phyloP scores from a whole-genome alignment of 2,329 filamentous ascomycete species.

The Penicillium psychrosexuale region DNA sequence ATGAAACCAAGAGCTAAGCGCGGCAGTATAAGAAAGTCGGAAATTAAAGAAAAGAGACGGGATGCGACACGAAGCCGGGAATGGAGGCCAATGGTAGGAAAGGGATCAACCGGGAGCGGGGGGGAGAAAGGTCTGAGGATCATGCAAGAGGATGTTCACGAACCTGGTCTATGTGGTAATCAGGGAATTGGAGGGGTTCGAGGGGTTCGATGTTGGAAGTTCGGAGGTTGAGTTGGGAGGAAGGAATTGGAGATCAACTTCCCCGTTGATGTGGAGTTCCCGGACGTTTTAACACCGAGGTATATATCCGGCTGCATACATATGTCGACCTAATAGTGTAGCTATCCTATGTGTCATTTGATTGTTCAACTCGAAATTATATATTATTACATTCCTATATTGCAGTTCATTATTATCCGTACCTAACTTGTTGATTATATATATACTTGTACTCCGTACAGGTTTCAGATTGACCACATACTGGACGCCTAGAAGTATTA shows the following conservation, averaged over 20 bases:
- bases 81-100: constrained; percentile 5
- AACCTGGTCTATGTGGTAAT: constrained; percentile 10
- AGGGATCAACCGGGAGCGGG: constrained; percentile 17
- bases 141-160: constrained; percentile 13
- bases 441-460: too few species aligned
- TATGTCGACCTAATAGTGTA: background rate
- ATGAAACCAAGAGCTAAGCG: constrained; percentile 21
- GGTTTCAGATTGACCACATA: background rate
- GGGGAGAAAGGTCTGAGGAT: constrained; percentile 9
- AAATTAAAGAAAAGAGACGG: constrained; percentile 4
- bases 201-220: background rate
- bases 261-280: background rate
- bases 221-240: background rate
- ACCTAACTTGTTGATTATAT: too few species aligned
- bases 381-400: background rate
- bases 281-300: background rate
- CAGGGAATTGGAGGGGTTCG: background rate
- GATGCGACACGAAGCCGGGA: constrained; percentile 15
- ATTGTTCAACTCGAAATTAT: background rate
- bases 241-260: constrained; percentile 1
- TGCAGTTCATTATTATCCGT: background rate
- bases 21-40: constrained; percentile 15
- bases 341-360: background rate
- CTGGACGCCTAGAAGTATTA: background rate
- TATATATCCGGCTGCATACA: background rate